A percentile compares a stretch with the other conserved stretches of the same genome.
Conservation (phyloP, 352 stramenopile species). For the Stramenopiles sp. region DNA sequence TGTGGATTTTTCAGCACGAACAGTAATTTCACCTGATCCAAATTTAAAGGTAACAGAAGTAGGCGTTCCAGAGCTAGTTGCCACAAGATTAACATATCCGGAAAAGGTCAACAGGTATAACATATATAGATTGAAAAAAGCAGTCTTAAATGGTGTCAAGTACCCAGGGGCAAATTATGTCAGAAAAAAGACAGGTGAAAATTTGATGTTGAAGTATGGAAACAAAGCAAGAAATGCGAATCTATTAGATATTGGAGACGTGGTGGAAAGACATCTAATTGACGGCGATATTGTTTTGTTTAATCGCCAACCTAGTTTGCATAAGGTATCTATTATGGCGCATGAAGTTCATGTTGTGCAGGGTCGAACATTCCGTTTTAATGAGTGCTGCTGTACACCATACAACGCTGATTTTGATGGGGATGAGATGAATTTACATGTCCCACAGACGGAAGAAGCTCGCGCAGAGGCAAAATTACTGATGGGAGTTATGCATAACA, state of each 20-base stretch:
- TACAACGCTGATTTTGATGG: slow-evolving; percentile 99
- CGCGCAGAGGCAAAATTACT: slow-evolving; percentile 82
- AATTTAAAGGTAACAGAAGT: slow-evolving; percentile 81
- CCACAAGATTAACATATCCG: slow-evolving; percentile 96
- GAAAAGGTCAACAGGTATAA: slow-evolving; percentile 78
- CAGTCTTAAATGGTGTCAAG: slow-evolving; percentile 81
- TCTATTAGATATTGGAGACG: slow-evolving; percentile 83
- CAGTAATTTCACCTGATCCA: slow-evolving; percentile 95
- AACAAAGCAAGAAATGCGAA: slow-evolving; percentile 74
- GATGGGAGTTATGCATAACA: slow-evolving; percentile 92
- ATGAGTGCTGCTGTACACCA: slow-evolving; percentile 95
- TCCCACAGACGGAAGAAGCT: slow-evolving; percentile 97
- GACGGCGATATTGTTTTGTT: slow-evolving; percentile 97
- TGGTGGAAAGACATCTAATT: slow-evolving; percentile 97
- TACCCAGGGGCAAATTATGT: slow-evolving; percentile 90
- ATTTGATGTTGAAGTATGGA: slow-evolving; percentile 62
- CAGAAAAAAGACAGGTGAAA: slow-evolving; percentile 34
- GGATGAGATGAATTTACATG: slow-evolving; percentile 98
- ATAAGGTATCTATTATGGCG: slow-evolving; percentile 99
- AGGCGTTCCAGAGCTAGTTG: slow-evolving; percentile 80
- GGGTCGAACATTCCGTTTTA: slow-evolving; percentile 98
- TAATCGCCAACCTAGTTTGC: slow-evolving; percentile 96
- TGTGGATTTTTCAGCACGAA: slow-evolving; percentile 96
- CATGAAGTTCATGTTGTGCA: slow-evolving; percentile 73
- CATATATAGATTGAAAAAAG: slow-evolving; percentile 79